Conservation (phyloP, 228 moss, liverwort and hornwort genomes). For the Sphagnum fallax region DNA sequence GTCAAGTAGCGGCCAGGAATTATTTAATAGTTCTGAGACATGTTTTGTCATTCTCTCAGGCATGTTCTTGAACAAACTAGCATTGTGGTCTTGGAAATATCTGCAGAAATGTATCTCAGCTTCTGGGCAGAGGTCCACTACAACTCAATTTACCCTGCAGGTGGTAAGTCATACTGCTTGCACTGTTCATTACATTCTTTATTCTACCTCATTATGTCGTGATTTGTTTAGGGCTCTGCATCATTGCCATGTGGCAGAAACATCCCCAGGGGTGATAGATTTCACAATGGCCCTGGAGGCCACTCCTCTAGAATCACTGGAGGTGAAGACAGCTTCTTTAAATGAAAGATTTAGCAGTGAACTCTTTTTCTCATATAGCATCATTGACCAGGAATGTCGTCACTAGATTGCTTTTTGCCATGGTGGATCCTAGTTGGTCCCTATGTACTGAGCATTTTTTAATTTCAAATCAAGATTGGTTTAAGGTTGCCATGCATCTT, state of each 20-base stretch:
- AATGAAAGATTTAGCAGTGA: too few relatives aligned
- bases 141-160: slow-evolving; percentile 80
- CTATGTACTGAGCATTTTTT: too few relatives aligned
- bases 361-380: too few relatives aligned
- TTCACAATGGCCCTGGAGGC: neutral
- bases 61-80: neutral
- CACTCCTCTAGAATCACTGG: neutral
- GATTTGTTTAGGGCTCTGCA: neutral
- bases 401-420: too few relatives aligned
- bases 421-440: too few relatives aligned
- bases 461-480: too few relatives aligned
- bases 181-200: slow-evolving; percentile 2
- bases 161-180: slow-evolving; percentile 31
- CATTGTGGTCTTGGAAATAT: neutral
- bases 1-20: too few relatives aligned
- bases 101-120: slow-evolving; percentile 83
- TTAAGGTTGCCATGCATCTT: too few relatives aligned
- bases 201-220: slow-evolving; percentile 1
- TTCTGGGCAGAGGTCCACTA: slow-evolving; percentile 98
- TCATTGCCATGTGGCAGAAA: neutral
- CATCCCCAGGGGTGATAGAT: neutral
- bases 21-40: too few relatives aligned
- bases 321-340: too few relatives aligned
- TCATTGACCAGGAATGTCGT: too few relatives aligned
- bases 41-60: neutral